Evolutionary conservation across 225 moss, liverwort and hornwort species (phyloP), one percentile per base, ranked within the genome.

Genomic region (Rhytidiadelphus loreus): DNA sequence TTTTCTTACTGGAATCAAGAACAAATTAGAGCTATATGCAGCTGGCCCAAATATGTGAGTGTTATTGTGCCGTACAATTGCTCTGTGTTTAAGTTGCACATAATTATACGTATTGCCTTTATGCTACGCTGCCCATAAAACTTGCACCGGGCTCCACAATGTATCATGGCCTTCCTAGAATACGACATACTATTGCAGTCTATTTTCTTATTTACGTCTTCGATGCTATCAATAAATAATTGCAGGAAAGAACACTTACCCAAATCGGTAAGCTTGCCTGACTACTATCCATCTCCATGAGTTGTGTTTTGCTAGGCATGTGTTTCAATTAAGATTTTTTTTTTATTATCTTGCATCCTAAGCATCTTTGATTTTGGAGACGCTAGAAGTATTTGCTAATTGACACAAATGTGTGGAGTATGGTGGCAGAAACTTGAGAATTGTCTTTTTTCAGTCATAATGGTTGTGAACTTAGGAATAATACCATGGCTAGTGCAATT

Each of bases 381-480:
- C 17, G 18, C 18, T 35, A 50, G 10, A 64, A 64, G 8, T 62
- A 30, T 62, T 15, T 30, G 4, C 3, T 62, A 30, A 15, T 30
- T 62, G 16, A 5, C 17, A 33, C 17, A 63, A 33, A 33, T 63
- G 33, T 33, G 2, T 17, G 0, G 33, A 33, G 33, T 9, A 63
- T 5, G 3, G 5, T 63, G 12, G 63, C 8, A 63, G 30, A 16
- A 32, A 63, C 7, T 5, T 16, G 0, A 63, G 8, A 9, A 63
- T 17, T 9, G 2, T 33, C 33, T 33, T 5, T 33, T 64, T 64
- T 33, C 33, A 5, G 33, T 8, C 2, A 64, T 8, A 18, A 9
- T 0, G 0, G 9, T 8, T 0, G 0, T 33, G 5, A 33, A 16
- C 17, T 5, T 64, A 5, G 33, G 9, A 64, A 3, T 64, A 17